Conservation (phyloP, 2,329 filamentous ascomycete species). For the Escovopsis sp. region DNA sequence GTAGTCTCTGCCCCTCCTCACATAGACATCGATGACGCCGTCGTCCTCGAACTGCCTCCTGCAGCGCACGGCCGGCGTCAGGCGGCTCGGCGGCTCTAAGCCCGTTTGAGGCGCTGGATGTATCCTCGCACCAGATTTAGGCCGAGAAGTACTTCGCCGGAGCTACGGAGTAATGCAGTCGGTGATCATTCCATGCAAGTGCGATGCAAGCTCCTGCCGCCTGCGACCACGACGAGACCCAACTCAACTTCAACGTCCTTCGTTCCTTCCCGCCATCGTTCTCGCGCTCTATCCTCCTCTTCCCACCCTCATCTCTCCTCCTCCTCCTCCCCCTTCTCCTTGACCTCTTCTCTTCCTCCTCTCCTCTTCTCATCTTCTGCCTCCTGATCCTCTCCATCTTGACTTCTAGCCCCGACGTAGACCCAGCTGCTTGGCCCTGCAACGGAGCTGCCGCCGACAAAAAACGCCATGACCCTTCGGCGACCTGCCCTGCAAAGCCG, state of each 20-base stretch:
- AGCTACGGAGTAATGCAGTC: not conserved
- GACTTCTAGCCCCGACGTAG: too few relatives aligned
- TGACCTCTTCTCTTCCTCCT: not conserved
- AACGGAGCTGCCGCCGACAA: not conserved
- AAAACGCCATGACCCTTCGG: conserved; percentile 14
- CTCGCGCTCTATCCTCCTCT: not conserved
- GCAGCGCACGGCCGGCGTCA: conserved; percentile 16
- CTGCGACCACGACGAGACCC: conserved; percentile 8
- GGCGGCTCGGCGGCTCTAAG: conserved; percentile 10
- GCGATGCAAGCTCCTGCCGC: conserved; percentile 4
- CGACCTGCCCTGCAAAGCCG: conserved; percentile 7
- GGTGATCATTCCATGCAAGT: conserved; percentile 1
- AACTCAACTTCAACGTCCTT: conserved; percentile 8
- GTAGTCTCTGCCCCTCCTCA: too few relatives aligned
- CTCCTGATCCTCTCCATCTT: too few relatives aligned
- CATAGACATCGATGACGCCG: too few relatives aligned
- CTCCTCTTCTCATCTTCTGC: too few relatives aligned
- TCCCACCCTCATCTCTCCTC: too few relatives aligned
- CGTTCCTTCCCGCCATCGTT: not conserved
- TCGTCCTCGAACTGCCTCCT: too few relatives aligned
- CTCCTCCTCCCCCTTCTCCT: not conserved
- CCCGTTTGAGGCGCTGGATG: not conserved
- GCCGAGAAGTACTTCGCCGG: too few relatives aligned
- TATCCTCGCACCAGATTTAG: too few relatives aligned
- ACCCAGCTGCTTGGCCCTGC: too few relatives aligned